Percentiles rank a stretch among this genome's conserved stretches.
Evolutionary conservation across 1,284 basidiomycete species (phyloP).

Genomic region (Leccinum insolens): DNA sequence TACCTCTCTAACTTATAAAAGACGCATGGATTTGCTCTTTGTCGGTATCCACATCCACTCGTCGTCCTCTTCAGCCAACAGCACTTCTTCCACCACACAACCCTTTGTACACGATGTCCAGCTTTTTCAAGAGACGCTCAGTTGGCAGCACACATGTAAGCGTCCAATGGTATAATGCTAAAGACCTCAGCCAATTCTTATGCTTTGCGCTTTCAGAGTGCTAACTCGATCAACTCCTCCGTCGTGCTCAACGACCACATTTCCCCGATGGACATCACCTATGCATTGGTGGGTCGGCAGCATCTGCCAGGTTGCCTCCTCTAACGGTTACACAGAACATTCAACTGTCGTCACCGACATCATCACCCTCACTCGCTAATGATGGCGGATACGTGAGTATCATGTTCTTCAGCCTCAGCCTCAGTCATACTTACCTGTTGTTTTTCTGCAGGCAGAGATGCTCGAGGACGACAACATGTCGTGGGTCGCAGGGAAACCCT

Average conservation of each 20-base stretch:
- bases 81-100: not conserved
- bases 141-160: slow-evolving; percentile 22
- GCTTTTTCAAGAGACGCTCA: slow-evolving; percentile 29
- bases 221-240: slow-evolving; percentile 22
- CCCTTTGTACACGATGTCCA: slow-evolving; percentile 16
- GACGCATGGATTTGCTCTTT: not conserved
- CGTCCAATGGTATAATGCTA: not conserved
- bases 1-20: slow-evolving; percentile 21
- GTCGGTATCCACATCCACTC: not conserved
- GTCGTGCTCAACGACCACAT: slow-evolving; percentile 14
- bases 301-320: not conserved
- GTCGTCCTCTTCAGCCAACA: not conserved
- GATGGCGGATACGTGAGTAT: slow-evolving; percentile 22
- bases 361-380: slow-evolving; percentile 2
- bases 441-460: slow-evolving; percentile 27
- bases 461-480: slow-evolving; percentile 35
- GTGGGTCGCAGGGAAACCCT: slow-evolving; percentile 16
- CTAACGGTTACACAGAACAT: slow-evolving; percentile 10
- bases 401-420: not conserved
- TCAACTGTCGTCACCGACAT: slow-evolving; percentile 16
- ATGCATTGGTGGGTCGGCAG: slow-evolving; percentile 21
- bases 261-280: slow-evolving; percentile 25
- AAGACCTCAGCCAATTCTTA: not conserved
- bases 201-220: slow-evolving; percentile 14
- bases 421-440: not conserved